These are phyloP conservation scores for Drechslera avenae DNA, from an alignment of 2,329 filamentous ascomycete species.

Conservation along the genomic window DNA sequence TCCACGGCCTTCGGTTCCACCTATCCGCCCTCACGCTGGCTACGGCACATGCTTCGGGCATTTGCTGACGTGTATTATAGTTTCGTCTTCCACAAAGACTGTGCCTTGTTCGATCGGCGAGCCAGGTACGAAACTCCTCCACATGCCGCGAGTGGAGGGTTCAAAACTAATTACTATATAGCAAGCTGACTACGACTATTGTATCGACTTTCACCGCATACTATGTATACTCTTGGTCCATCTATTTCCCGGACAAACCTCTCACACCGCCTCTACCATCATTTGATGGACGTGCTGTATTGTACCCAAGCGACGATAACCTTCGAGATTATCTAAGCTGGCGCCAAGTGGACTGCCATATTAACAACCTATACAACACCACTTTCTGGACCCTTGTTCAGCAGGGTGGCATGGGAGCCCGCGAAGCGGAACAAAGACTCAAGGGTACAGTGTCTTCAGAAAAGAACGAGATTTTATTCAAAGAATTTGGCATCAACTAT, in stretches of 20 bases:
- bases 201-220: conserved; percentile 93
- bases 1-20: background rate
- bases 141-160: conserved; percentile 10
- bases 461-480: conserved; percentile 96
- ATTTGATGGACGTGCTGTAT: conserved; percentile 90
- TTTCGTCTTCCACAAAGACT: conserved; percentile 86
- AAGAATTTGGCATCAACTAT: conserved; percentile 89
- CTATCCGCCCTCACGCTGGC: conserved; percentile 3
- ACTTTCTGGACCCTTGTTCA: conserved; percentile 91
- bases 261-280: conserved; percentile 79
- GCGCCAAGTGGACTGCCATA: conserved; percentile 96
- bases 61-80: conserved; percentile 58
- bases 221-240: conserved; percentile 81
- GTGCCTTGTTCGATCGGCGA: conserved; percentile 82
- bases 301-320: conserved; percentile 82
- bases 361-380: conserved; percentile 98
- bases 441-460: conserved; percentile 82
- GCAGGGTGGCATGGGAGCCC: conserved; percentile 73
- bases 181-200: conserved; percentile 88
- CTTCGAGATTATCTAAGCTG: conserved; percentile 94
- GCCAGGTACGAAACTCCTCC: conserved; percentile 61
- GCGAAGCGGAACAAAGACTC: conserved; percentile 80
- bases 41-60: conserved; percentile 17
- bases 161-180: conserved; percentile 47
- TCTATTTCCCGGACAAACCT: conserved; percentile 72